Base-by-base conservation (phyloP, 257 asterid genomes). In the Phtheirospermum japonicum region DNA sequence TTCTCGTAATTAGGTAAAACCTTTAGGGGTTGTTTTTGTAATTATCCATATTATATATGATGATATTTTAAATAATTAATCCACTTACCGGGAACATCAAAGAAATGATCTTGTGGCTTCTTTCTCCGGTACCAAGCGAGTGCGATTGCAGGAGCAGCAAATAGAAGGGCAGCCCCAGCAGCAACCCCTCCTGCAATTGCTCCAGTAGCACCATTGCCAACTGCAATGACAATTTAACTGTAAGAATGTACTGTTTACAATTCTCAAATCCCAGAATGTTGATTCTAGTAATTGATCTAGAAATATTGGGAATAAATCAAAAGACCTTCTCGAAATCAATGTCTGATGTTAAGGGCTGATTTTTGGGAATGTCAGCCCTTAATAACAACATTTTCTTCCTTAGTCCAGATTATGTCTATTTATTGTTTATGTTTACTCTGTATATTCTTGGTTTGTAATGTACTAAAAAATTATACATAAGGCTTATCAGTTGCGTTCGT, bases 151-250 rank as follows among this genome's bases (percentile, higher is more conserved):
- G 92, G 94, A 61, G 76, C 88, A 63, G 96, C 88, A 77, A 88
- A 88, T n/a, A 91, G 77, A 72, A 88, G 88, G 60, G 98, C 92
- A 13, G 94, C 98, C 20, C 86, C 94, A 23, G 96, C 95, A 76
- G 95, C 90, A 66, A 84, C 94, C 57, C 92, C 96, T 71, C 95
- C 94, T 42, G 95, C 95, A 74, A 86, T 91, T 62, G 97, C 90
- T 20, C 87, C 93, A 26, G 94, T 86, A 37, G 82, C 88, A 72
- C 95, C 62, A 65, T 79, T 79, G n/a, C 85, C 77, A 68, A 81
- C 87, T 86, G 84, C 75, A 85, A 57, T 23, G 36, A 45, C 36
- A 67, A 60, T 51, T 16, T 13, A 23, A 23, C 53, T 49, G 52
- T 59, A 49, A 61, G 73, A 28, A 14, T 13, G 28, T 48, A 26